These are phyloP conservation scores for Stipa capillata DNA, from an alignment of 176 grass and related monocot genomes.

Conservation along the genomic window DNA sequence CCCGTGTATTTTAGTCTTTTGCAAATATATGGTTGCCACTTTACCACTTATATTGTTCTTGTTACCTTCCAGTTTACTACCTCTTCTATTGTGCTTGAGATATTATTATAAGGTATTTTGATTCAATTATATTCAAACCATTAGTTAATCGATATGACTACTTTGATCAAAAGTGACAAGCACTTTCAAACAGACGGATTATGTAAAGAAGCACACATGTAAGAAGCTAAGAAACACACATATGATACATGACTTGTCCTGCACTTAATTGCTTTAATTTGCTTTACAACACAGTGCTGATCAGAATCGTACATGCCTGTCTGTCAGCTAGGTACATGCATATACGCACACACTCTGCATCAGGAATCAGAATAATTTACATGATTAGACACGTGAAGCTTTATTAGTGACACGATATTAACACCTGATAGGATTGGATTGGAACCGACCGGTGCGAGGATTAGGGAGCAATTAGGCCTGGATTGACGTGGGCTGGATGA, in stretches of 20 bases:
- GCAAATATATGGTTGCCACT: not conserved
- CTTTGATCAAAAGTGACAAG: not conserved
- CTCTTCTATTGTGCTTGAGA: not conserved
- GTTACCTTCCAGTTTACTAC: not conserved
- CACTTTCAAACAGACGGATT: not conserved
- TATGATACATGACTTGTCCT: constrained; percentile 6
- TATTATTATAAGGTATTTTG: too few species aligned
- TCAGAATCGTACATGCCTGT: not conserved
- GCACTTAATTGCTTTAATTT: constrained; percentile 1
- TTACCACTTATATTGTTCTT: not conserved
- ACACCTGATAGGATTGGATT: not conserved
- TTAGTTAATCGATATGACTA: not conserved
- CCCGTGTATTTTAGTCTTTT: too few species aligned
- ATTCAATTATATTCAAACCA: too few species aligned
- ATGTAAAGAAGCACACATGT: not conserved
- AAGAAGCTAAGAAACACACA: too few species aligned
- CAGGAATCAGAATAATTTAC: constrained; percentile 28
- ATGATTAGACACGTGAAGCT: not conserved
- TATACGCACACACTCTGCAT: constrained; percentile 4
- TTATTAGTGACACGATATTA: constrained; percentile 14
- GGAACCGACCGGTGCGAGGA: not conserved
- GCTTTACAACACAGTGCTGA: not conserved
- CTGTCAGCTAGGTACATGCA: constrained; percentile 22
- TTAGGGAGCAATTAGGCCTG: constrained; percentile 35
- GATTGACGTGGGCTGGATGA: constrained; percentile 48